phyloP scores from a whole-genome alignment of 331 rosid genomes.

The Arachis monticola region DNA sequence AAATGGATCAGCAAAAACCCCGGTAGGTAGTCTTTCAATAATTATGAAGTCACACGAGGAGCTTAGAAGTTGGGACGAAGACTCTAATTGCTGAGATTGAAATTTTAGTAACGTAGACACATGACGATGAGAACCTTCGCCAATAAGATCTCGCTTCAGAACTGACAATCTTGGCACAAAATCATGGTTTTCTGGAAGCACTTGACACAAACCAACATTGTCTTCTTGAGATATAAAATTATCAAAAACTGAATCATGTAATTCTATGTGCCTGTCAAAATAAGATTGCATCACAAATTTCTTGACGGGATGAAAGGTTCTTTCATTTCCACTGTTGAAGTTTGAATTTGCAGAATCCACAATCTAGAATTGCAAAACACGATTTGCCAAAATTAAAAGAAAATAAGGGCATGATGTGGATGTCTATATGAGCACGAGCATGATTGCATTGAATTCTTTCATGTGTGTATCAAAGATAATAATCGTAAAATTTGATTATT shows the following conservation, averaged over 20 bases:
- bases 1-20: conserved; percentile 87
- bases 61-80: conserved; percentile 44
- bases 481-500: background rate
- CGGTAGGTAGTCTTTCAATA: conserved; percentile 76
- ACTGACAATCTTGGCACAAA: conserved; percentile 44
- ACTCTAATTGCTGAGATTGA: conserved; percentile 32
- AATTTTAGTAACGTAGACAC: conserved; percentile 60
- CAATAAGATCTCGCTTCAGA: conserved; percentile 57
- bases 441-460: conserved; percentile 5
- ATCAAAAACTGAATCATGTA: conserved; percentile 59
- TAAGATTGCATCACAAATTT: conserved; percentile 64
- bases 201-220: conserved; percentile 50
- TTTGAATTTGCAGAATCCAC: conserved; percentile 34
- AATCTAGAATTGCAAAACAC: conserved; percentile 48
- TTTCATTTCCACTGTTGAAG: conserved; percentile 9
- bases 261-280: conserved; percentile 46
- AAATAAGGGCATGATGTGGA: background rate
- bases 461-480: background rate
- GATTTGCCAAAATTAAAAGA: conserved; percentile 2
- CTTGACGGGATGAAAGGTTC: conserved; percentile 38
- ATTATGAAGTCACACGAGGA: conserved; percentile 58
- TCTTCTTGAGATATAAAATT: conserved; percentile 58
- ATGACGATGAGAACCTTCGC: conserved; percentile 81
- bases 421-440: background rate
- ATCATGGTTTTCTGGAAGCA: conserved; percentile 45